Base-by-base conservation (phyloP, 2,329 filamentous ascomycete genomes). In the Fusarium sp. region DNA sequence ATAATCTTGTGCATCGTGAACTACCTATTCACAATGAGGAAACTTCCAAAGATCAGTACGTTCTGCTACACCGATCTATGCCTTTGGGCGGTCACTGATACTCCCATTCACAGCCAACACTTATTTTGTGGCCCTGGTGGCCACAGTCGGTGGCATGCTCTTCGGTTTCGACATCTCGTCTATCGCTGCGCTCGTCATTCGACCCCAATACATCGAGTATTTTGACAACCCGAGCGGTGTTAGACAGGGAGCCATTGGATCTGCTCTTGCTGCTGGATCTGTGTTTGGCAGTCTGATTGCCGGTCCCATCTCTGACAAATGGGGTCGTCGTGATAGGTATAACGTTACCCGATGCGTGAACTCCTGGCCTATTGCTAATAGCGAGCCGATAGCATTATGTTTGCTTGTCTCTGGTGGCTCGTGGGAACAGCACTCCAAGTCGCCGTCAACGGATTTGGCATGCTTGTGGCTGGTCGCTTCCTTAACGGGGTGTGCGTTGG, bases 101-200 rank as follows among this genome's bases (percentile, higher is more conserved):
- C 16, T 30, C 32, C 27, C n/a, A 1, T 6, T 32, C 41, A 13
- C 14, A 65, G 66, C 41, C 25, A 65, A 68, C 25, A 68, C 61
- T 35, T 65, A 60, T 61, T 68, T 68, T 32, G 27, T 68, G 35
- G 66, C 61, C 61, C 25, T 68, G 25, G 66, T 68, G 66, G 52
- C 66, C 43, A 67, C 64, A 7, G 27, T 66, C 13, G 63, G 63
- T 20, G 70, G 58, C 20, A 72, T 72, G 66, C 61, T 68, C n/a
- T 71, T 71, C 32, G 60, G 65, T 18, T 71, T 71, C 48, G 66
- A 71, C 23, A 71, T 71, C 37, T 68, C 61, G 18, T 65, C 66
- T 3, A 68, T 60, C 39, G 41, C 61, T 25, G 52, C 66, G 34
- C 66, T 72, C 30, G 58, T 72, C 67, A 70, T 68, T 35, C 66